phyloP scores from a whole-genome alignment of 345 rosid species.

The Leavenworthia alabamica region DNA sequence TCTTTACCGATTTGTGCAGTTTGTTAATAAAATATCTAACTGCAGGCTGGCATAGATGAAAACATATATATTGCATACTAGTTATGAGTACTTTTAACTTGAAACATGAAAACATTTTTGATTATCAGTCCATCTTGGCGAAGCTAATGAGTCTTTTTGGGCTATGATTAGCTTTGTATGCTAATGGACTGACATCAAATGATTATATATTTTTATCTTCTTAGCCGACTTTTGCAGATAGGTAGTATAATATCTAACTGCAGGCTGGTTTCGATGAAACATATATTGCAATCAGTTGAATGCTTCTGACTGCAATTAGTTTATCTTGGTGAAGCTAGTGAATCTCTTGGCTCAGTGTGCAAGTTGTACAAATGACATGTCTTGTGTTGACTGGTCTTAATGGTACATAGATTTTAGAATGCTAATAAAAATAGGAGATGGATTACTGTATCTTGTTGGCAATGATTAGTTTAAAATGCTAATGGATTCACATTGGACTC shows the following conservation, averaged over 20 bases:
- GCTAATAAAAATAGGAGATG: background rate
- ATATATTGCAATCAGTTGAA: background rate
- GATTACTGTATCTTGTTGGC: background rate
- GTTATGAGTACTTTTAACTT: background rate
- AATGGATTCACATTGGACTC: conserved; percentile 31
- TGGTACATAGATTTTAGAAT: background rate
- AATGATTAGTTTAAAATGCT: conserved; percentile 21
- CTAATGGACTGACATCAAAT: conserved; percentile 38
- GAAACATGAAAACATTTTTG: background rate
- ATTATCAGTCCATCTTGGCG: conserved; percentile 54
- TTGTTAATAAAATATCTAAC: background rate
- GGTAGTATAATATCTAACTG: conserved; percentile 11
- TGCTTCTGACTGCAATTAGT: background rate
- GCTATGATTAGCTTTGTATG: conserved; percentile 33
- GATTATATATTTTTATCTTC: conserved; percentile 12
- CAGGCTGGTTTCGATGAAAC: conserved; percentile 13
- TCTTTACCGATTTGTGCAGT: background rate
- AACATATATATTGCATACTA: conserved; percentile 4
- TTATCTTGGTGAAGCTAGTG: background rate
- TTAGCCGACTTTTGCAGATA: conserved; percentile 6
- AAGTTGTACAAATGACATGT: background rate
- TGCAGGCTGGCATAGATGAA: conserved; percentile 10
- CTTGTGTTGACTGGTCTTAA: background rate
- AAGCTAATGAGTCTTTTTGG: conserved; percentile 35
- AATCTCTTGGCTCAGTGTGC: background rate